Conservation (phyloP, 495 filamentous ascomycete species). For the Xylaria scruposa region DNA sequence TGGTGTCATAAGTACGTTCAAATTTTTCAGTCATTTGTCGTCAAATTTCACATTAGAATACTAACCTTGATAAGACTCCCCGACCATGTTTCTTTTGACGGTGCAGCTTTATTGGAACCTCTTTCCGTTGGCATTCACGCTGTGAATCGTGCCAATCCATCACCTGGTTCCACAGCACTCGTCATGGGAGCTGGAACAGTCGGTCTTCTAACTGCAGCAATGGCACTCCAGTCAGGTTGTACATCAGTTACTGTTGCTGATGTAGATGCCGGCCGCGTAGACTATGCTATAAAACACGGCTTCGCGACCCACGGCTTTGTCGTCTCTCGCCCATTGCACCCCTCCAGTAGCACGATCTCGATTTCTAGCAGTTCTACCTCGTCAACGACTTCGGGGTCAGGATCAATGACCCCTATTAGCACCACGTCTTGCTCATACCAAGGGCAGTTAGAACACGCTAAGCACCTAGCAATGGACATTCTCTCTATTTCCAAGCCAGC, state of each 20-base stretch:
- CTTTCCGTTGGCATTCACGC: slow-evolving; percentile 87
- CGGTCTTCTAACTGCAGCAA: slow-evolving; percentile 77
- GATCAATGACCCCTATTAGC: slow-evolving; percentile 54
- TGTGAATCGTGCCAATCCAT: slow-evolving; percentile 63
- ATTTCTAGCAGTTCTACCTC: slow-evolving; percentile 49
- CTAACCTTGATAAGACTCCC: slow-evolving; percentile 61
- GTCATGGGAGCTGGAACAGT: slow-evolving; percentile 89
- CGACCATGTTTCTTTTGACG: slow-evolving; percentile 70
- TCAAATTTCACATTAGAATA: slow-evolving; percentile 41
- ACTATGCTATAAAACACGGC: slow-evolving; percentile 73
- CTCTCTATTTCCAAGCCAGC: slow-evolving; percentile 51
- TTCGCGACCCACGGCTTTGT: slow-evolving; percentile 75
- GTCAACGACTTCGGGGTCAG: slow-evolving; percentile 45
- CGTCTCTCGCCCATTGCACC: slow-evolving; percentile 56
- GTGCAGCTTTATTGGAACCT: slow-evolving; percentile 85
- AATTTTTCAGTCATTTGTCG: too few species aligned
- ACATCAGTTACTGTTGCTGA: slow-evolving; percentile 78
- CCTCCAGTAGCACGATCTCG: slow-evolving; percentile 49
- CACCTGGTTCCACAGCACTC: slow-evolving; percentile 66
- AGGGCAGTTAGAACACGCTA: slow-evolving; percentile 63
- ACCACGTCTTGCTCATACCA: slow-evolving; percentile 42
- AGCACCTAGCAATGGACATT: slow-evolving; percentile 60
- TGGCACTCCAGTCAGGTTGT: slow-evolving; percentile 71
- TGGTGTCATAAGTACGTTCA: slow-evolving; percentile 74
- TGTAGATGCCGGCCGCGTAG: slow-evolving; percentile 77